Base-by-base conservation (phyloP, 1,139 yeast species). In the Citeromyces hawaiiensis region DNA sequence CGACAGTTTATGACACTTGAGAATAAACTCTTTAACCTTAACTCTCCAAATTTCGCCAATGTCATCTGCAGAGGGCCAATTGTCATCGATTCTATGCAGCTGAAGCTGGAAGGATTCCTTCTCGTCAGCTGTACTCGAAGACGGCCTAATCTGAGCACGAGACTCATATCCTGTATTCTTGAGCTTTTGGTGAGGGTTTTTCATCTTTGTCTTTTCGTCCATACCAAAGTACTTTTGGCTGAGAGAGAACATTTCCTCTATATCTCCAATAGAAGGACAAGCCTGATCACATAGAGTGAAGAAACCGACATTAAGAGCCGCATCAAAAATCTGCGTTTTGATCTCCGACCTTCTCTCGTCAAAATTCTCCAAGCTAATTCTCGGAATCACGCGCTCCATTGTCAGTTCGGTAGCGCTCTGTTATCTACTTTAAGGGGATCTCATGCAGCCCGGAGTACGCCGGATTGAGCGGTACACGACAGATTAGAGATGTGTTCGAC, bases 91-190 rank as follows among this genome's bases (percentile, higher is more conserved):
- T 30, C 55, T 44, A 42, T 56, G 60, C 27, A 46, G 52, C 38
- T 56, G 60, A 10, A 56, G 43, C 41, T 56, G 61, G n/a, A 47
- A 39, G n/a, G 59, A 49, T 40, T 56, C 60, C 32, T 56, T 56
- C 36, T 52, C 50, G 40, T 56, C 61, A 3, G 51, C 45, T 1
- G 59, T 52, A 7, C 58, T 56, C 11, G 60, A 56, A 2, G 59
- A 54, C 21, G 61, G 60, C 40, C 61, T 49, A 1, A 55, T 44
- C 40, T 56, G 61, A 4, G 58, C 48, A 19, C 45, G 39, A 30
- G 43, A 50, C 39, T 56, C 61, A 43, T 51, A 56, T 7, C 61
- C 61, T 13, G 59, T 50, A 38, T 56, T 56, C 36, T 48, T 45
- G 13, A 56, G 43, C 41, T 54, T 53, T 27, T 47, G 38, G 37